Evolutionary conservation across 1,284 basidiomycete genomes (phyloP).

Genomic region (Ceratorhiza oryzae-sativae): DNA sequence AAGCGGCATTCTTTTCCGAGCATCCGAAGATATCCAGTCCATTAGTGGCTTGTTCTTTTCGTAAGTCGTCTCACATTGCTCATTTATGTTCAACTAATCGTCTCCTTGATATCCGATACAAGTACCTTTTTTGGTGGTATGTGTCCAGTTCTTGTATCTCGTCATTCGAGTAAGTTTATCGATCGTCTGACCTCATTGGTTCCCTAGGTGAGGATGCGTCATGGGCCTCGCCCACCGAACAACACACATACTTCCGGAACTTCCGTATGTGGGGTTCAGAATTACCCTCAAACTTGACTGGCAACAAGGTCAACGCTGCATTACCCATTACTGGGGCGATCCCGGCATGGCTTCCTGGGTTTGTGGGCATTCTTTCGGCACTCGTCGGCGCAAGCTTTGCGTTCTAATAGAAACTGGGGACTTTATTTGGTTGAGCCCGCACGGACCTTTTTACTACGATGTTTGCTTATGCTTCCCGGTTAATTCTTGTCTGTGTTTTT

Average conservation of each 20-base stretch:
- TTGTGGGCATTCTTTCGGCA: slow-evolving; percentile 12
- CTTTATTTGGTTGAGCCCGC: neutral
- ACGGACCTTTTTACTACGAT: neutral
- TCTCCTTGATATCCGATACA: neutral
- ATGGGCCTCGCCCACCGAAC: slow-evolving; percentile 68
- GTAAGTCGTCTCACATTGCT: slow-evolving; percentile 52
- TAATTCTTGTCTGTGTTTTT: neutral
- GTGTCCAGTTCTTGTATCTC: neutral
- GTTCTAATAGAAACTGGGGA: neutral
- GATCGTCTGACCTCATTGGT: slow-evolving; percentile 26
- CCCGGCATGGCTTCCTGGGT: slow-evolving; percentile 20
- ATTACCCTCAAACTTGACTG: slow-evolving; percentile 42
- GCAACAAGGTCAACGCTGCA: slow-evolving; percentile 36
- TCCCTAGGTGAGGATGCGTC: slow-evolving; percentile 61
- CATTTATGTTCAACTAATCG: slow-evolving; percentile 1
- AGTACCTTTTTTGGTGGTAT: slow-evolving; percentile 77
- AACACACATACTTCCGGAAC: slow-evolving; percentile 75
- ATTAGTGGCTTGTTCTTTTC: slow-evolving; percentile 71
- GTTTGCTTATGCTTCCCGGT: neutral
- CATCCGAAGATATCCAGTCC: slow-evolving; percentile 52
- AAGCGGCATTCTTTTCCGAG: slow-evolving; percentile 61
- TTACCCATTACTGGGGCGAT: neutral
- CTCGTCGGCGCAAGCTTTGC: slow-evolving; percentile 19
- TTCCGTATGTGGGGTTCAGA: slow-evolving; percentile 60
- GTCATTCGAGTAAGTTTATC: slow-evolving; percentile 14